Conservation (phyloP, 2,329 filamentous ascomycete genomes). For the Pseudocercospora pini-densiflorae region DNA sequence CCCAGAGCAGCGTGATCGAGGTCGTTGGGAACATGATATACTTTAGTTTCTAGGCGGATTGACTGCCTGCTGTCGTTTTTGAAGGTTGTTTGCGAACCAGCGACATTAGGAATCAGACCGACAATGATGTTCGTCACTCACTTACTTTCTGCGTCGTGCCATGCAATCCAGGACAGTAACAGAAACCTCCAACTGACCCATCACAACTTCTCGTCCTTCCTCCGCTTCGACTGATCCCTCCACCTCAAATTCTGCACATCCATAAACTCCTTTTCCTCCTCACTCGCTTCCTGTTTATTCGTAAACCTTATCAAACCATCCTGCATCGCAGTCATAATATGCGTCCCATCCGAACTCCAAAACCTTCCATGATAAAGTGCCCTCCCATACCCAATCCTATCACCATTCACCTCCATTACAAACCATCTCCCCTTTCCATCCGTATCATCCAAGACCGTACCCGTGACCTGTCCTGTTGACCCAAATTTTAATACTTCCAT, state of each 20-base stretch:
- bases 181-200: neutral
- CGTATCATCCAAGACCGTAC: neutral
- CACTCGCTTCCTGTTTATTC: conserved; percentile 9
- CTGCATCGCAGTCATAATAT: conserved; percentile 55
- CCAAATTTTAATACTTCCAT: conserved; percentile 47
- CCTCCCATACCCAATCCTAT: conserved; percentile 50
- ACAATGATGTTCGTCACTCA: neutral
- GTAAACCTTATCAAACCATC: conserved; percentile 51
- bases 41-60: neutral
- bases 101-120: neutral
- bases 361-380: conserved; percentile 54
- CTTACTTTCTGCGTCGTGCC: neutral
- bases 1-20: neutral
- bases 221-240: neutral
- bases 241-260: neutral
- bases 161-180: neutral
- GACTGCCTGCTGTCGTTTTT: neutral
- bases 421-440: conserved; percentile 48
- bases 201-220: conserved; percentile 11
- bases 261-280: conserved; percentile 15
- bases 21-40: neutral
- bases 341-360: conserved; percentile 47
- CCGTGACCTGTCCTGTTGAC: too few species aligned
- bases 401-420: conserved; percentile 55
- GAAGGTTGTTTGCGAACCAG: neutral